Conservation (phyloP, 371 early-diverging fungal genomes). For the Fennellomyces sp. region DNA sequence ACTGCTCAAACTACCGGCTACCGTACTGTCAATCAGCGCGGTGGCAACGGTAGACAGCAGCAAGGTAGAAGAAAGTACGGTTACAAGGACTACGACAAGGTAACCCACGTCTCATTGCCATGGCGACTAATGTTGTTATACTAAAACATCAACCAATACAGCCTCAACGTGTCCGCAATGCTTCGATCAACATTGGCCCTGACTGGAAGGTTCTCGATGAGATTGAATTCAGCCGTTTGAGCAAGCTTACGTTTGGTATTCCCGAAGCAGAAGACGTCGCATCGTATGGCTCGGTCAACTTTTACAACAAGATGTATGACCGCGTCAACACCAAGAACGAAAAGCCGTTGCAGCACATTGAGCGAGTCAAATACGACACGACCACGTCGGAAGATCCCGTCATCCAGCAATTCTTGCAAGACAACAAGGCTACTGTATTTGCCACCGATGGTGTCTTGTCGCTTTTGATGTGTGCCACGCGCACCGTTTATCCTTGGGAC, state of each 20-base stretch:
- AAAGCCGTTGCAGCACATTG: slow-evolving; percentile 71
- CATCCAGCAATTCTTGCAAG: slow-evolving; percentile 68
- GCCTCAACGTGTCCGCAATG: slow-evolving; percentile 80
- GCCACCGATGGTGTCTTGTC: slow-evolving; percentile 92
- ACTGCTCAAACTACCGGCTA: slow-evolving; percentile 21
- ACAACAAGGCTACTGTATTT: slow-evolving; percentile 76
- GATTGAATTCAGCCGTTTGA: slow-evolving; percentile 88
- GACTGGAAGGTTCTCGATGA: slow-evolving; percentile 96
- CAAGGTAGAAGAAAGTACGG: slow-evolving; percentile 50
- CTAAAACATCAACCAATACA: not conserved
- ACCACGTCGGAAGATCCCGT: slow-evolving; percentile 86
- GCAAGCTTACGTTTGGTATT: slow-evolving; percentile 80
- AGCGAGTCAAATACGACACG: slow-evolving; percentile 74
- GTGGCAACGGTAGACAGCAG: slow-evolving; percentile 46
- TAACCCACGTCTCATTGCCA: no score
- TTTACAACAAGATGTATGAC: slow-evolving; percentile 88
- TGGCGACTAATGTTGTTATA: no score
- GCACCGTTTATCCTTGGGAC: slow-evolving; percentile 96
- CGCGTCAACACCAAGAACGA: slow-evolving; percentile 84
- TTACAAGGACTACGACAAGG: slow-evolving; percentile 56
- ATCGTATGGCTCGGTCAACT: slow-evolving; percentile 70
- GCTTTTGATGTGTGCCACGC: slow-evolving; percentile 90
- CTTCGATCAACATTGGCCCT: slow-evolving; percentile 84
- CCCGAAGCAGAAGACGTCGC: slow-evolving; percentile 75
- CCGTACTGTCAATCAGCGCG: slow-evolving; percentile 52